These are phyloP conservation scores for Metschnikowia sp. DNA, from an alignment of 805 yeast species.

Conservation along the genomic window DNA sequence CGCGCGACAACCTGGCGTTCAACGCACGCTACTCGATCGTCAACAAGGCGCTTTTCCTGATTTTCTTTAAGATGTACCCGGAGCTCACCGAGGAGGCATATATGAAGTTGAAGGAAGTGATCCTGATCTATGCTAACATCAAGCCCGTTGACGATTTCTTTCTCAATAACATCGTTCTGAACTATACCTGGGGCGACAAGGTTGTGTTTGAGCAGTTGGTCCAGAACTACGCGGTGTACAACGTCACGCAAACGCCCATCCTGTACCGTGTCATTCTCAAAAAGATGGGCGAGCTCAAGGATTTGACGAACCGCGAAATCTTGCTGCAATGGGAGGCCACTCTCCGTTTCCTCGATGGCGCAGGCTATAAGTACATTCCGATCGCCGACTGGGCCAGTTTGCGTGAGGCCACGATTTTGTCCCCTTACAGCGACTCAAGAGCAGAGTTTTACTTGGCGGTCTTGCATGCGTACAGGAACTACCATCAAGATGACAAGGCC, in stretches of 20 bases:
- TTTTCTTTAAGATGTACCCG: slow-evolving; percentile 61
- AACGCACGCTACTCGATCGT: slow-evolving; percentile 71
- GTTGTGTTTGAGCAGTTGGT: slow-evolving; percentile 62
- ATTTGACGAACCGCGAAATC: slow-evolving; percentile 49
- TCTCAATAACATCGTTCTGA: slow-evolving; percentile 69
- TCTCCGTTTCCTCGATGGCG: slow-evolving; percentile 43
- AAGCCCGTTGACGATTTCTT: slow-evolving; percentile 75
- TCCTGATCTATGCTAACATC: slow-evolving; percentile 52
- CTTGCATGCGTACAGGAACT: slow-evolving; percentile 28
- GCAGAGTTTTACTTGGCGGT: slow-evolving; percentile 15
- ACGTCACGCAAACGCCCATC: slow-evolving; percentile 61
- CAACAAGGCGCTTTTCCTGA: slow-evolving; percentile 63
- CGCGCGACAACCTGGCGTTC: slow-evolving; percentile 32
- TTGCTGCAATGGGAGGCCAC: slow-evolving; percentile 54
- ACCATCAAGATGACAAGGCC: slow-evolving; percentile 36
- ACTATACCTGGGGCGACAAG: slow-evolving; percentile 65
- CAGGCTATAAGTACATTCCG: slow-evolving; percentile 63
- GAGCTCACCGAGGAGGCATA: slow-evolving; percentile 53
- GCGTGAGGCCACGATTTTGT: slow-evolving; percentile 67
- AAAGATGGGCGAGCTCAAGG: slow-evolving; percentile 63
- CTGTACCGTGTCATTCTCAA: slow-evolving; percentile 71
- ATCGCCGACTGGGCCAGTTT: slow-evolving; percentile 84
- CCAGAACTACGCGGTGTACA: slow-evolving; percentile 54
- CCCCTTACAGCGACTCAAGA: slow-evolving; percentile 43
- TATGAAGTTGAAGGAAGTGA: slow-evolving; percentile 51